Evolutionary conservation across 2,329 filamentous ascomycete genomes (phyloP), one percentile per base, ranked within the genome.

Genomic region (Fonsecaea erecta): DNA sequence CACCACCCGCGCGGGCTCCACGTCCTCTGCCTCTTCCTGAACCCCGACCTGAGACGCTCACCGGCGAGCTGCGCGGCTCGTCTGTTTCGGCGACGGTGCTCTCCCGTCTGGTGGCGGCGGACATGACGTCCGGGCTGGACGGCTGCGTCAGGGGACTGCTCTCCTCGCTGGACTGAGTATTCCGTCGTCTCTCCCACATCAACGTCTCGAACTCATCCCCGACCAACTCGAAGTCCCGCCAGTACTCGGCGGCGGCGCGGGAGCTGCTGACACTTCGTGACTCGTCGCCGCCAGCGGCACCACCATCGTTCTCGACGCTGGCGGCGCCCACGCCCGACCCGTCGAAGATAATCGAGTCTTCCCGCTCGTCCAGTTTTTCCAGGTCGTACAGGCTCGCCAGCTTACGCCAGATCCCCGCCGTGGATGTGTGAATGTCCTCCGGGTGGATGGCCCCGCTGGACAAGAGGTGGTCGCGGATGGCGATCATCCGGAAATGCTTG

Each of bases 401-500:
- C 78, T 98, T 98, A 71, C 86, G 84, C 94, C 95, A 98, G 69
- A 99, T 97, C 46, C 91, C 90, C 65, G 90, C 89, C 46, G 92
- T 97, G 4, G 66, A 66, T 5, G 67, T 69, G 79, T 99, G 95
- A 16, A 86, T 85, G 71, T 80, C 76, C 70, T 86, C 72, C 73
- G 90, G 83, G 58, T 89, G 85, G 76, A 93, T 85, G 75, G 91
- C 90, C 73, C 92, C 92, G 77, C 93, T 90, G 71, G 90, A 92
- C 70, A 89, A 87, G 66, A 96, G 81, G 71, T 92, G 87, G 71
- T 93, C 88, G 52, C 90, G 90, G 64, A 97, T 92, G 8, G 92
- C 88, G 68, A 97, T 88, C 84, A 97, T 93, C 66, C 92, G 89
- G 75, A 97, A 96, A 77, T 97, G 92, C 76, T 94, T 96, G 80